Base-by-base conservation (phyloP, 495 filamentous ascomycete species). In the Penicillium odoratum region DNA sequence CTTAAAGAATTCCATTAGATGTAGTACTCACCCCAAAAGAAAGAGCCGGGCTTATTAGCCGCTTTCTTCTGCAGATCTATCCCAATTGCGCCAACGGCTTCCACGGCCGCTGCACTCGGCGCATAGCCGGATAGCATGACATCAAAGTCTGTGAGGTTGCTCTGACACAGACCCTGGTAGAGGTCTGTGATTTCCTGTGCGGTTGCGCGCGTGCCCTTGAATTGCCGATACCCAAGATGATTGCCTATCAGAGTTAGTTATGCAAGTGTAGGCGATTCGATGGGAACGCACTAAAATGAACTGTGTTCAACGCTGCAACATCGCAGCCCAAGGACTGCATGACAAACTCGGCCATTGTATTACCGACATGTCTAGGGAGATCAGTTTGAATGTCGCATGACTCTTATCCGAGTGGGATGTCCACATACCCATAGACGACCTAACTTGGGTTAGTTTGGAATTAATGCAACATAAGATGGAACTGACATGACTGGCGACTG, bases 401-500 rank as follows among this genome's bases (percentile, higher is more conserved):
- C 51, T 54, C 40, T 47, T 58, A 49, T 46, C 52, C 29, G 21
- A 45, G 29, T 31, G 36, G 60, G 62, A 61, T 58, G 52, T 53
- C 36, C 42, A 61, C 86, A 81, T 78, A 89, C 87, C 89, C 89
- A 69, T 89, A 91, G 56, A 89, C 87, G 57, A 92, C 89, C 89
- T 92, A 71, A 28, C 63, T 50, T 67, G 36, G 21, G 51, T 74
- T 51, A 68, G 61, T 49, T 26, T 18, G 13, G 51, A 38, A 51
- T 46, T 30, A 53, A 31, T 28, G 10, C 15, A n/a, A 46, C 50
- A 28, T 46, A 47, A 51, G 53, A 57, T 55, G 40, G 67, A 33
- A 66, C 90, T 74, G 89, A 97, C 94, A 95, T 98, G 94, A 74
- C 94, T 98, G 69, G 94, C 94, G 61, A 98, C 85, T 43, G 94